phyloP scores from a whole-genome alignment of 1,284 basidiomycete genomes.

The Cryptococcus sp. region DNA sequence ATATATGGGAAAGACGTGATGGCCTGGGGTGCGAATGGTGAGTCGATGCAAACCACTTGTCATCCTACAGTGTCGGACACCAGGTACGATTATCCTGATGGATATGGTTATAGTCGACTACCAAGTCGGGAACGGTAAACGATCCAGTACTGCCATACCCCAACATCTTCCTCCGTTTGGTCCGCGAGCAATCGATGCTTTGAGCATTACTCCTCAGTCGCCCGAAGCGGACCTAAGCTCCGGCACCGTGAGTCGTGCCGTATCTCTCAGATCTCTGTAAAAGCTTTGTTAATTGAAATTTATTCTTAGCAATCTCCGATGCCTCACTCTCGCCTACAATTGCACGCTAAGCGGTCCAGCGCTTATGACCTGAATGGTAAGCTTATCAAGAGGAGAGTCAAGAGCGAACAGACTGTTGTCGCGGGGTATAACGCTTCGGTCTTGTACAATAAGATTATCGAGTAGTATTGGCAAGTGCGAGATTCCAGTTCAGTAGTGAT shows the following conservation, averaged over 20 bases:
- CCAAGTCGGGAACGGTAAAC: slow-evolving; percentile 83
- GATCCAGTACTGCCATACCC: slow-evolving; percentile 71
- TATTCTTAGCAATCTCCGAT: slow-evolving; percentile 44
- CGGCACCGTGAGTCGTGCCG: slow-evolving; percentile 29
- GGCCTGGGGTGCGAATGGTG: slow-evolving; percentile 56
- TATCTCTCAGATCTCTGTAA: not conserved
- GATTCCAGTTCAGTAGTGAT: no score
- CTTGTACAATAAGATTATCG: slow-evolving; percentile 71
- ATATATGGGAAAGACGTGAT: slow-evolving; percentile 59
- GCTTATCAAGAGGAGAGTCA: slow-evolving; percentile 65
- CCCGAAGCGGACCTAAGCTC: slow-evolving; percentile 28
- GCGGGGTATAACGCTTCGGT: slow-evolving; percentile 61
- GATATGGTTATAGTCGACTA: slow-evolving; percentile 57
- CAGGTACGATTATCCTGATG: not conserved
- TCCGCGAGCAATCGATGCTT: slow-evolving; percentile 48
- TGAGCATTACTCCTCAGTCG: slow-evolving; percentile 1
- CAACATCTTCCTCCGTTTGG: slow-evolving; percentile 58
- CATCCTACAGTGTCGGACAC: no score
- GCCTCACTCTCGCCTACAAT: slow-evolving; percentile 54
- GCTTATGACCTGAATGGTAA: slow-evolving; percentile 68
- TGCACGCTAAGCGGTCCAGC: slow-evolving; percentile 49
- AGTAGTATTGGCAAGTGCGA: slow-evolving; percentile 7
- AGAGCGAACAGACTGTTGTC: slow-evolving; percentile 69
- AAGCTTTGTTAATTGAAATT: not conserved
- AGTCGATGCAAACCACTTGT: slow-evolving; percentile 13